Evolutionary conservation across 1,139 yeast genomes (phyloP), one percentile per base, ranked within the genome.

Genomic region (Suhomyces ambrosiae): DNA sequence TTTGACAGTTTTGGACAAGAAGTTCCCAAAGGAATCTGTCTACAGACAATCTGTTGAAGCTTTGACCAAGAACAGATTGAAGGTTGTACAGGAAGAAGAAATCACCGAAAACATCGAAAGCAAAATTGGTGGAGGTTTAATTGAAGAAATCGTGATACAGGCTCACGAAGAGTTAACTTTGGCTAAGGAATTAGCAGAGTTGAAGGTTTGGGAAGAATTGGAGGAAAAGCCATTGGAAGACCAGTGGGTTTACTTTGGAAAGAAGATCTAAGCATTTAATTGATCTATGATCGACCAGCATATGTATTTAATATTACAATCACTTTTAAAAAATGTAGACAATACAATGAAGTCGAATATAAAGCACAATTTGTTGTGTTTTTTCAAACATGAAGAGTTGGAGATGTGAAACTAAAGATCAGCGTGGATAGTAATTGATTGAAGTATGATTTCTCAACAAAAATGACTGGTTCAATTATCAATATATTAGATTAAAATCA

Each of bases 101-200:
- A 78, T 81, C 42, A 67, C 75, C 32, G 86, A 78, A 55, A 77
- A 73, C 50, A 85, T 87, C 53, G 96, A 87, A 66, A 65, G 69
- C 46, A 68, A 80, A 59, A 83, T 87, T 48, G 95, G 95, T 13
- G 79, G 83, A 48, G 96, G 96, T 2, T 76, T 87, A 50, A 82
- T 87, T 48, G 96, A 87, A 65, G 96, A 87, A 68, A 66, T 87
- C 40, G 62, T 87, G 41, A 71, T 86, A 44, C 95, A 87, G 66
- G 96, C 96, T 11, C 79, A 82, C 50, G 95, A 86, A 44, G 96
- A 88, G 65, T 76, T 79, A 52, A 75, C 70, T 35, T 73, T 88
- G 59, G 83, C 87, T 37, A 68, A 78, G 53, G 77, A 81, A 59
- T 68, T 88, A 70, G 82, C 83, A 27, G 78, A 71, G 45, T 76